phyloP scores from a whole-genome alignment of 768 basidiomycete genomes.

The Leccinum subgranulosum region DNA sequence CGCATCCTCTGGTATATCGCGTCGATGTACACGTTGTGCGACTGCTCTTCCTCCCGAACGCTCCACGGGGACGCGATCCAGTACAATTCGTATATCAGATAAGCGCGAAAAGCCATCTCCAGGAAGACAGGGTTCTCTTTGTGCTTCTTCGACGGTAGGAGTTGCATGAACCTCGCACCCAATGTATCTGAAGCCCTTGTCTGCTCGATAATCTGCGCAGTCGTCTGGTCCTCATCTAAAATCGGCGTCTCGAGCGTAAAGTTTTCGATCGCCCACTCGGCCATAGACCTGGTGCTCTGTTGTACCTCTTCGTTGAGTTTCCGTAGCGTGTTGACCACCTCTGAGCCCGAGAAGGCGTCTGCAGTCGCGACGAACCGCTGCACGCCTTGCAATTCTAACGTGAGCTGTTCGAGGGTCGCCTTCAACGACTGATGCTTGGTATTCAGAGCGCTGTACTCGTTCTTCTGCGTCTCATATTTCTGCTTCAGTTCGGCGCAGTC shows the following conservation, averaged over 20 bases:
- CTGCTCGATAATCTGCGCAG: constrained; percentile 3
- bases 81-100: constrained; percentile 20
- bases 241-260: constrained; percentile 24
- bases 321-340: constrained; percentile 41
- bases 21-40: constrained; percentile 17
- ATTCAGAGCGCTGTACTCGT: constrained; percentile 10
- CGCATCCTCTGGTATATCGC: constrained; percentile 33
- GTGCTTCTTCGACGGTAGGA: constrained; percentile 20
- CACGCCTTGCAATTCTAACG: constrained; percentile 39
- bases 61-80: constrained; percentile 23
- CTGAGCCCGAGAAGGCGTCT: constrained; percentile 41
- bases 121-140: constrained; percentile 28
- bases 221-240: constrained; percentile 1
- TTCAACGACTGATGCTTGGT: constrained; percentile 12
- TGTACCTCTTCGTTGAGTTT: constrained; percentile 44
- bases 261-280: constrained; percentile 41
- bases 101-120: constrained; percentile 32
- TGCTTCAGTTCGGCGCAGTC: constrained; percentile 4
- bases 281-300: constrained; percentile 42
- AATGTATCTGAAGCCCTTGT: constrained; percentile 11
- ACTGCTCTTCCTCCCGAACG: constrained; percentile 14
- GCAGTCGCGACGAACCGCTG: constrained; percentile 42
- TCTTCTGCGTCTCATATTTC: constrained; percentile 10
- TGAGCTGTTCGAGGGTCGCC: constrained; percentile 36
- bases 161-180: constrained; percentile 15